Conservation (phyloP, 2,329 filamentous ascomycete species). For the Pyrenophora graminea region DNA sequence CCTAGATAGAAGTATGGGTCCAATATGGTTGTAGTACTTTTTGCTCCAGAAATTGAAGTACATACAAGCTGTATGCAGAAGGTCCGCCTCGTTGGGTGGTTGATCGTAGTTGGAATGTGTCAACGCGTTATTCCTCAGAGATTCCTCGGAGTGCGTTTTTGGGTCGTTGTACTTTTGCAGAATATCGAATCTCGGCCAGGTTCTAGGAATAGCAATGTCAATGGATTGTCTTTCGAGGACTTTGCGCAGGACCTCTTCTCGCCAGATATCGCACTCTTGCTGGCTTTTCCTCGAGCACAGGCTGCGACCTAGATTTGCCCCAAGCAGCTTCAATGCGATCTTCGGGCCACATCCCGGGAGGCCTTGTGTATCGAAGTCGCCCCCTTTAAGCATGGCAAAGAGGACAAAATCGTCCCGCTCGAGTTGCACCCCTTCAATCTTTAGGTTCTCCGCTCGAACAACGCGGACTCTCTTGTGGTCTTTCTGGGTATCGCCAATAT, state of each 20-base stretch:
- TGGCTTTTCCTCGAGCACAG: slow-evolving; percentile 27
- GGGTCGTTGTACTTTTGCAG: too few species aligned
- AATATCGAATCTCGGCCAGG: too few species aligned
- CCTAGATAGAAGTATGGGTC: slow-evolving; percentile 39
- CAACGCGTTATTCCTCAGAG: neutral
- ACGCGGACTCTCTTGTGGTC: slow-evolving; percentile 36
- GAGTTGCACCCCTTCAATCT: slow-evolving; percentile 29
- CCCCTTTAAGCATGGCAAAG: slow-evolving; percentile 48
- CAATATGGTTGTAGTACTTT: slow-evolving; percentile 45
- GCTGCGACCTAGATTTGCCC: slow-evolving; percentile 32
- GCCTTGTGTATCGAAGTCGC: slow-evolving; percentile 47
- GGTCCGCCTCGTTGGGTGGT: slow-evolving; percentile 36
- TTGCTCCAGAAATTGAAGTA: slow-evolving; percentile 44
- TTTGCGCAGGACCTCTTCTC: slow-evolving; percentile 30
- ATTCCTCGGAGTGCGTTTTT: too few species aligned
- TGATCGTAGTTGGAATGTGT: neutral
- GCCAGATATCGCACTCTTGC: slow-evolving; percentile 29
- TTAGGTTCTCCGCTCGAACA: slow-evolving; percentile 33
- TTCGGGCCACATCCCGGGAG: slow-evolving; percentile 43
- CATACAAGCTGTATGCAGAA: slow-evolving; percentile 37
- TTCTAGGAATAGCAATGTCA: too few species aligned
- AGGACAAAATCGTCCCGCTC: slow-evolving; percentile 44
- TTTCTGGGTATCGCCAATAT: slow-evolving; percentile 37
- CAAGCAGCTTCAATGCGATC: slow-evolving; percentile 30
- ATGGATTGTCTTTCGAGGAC: neutral